phyloP scores from a whole-genome alignment of 148 eudicot species.

The Bassia scoparia region DNA sequence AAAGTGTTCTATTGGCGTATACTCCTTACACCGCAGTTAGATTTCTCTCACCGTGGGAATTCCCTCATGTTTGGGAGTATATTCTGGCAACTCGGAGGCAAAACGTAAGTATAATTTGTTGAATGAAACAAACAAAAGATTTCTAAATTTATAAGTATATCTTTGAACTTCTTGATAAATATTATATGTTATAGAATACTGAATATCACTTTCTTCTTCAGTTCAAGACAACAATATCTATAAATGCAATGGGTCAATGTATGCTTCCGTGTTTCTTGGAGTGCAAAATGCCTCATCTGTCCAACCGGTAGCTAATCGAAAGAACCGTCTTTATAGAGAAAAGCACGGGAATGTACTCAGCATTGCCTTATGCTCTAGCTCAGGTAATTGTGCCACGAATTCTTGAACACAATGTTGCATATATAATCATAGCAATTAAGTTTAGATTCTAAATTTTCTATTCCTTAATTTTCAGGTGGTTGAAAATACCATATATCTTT shows the following conservation, averaged over 20 bases:
- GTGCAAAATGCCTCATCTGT: slow-evolving; percentile 56
- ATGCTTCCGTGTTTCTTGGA: slow-evolving; percentile 59
- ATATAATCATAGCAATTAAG: background rate
- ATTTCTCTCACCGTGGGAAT: slow-evolving; percentile 41
- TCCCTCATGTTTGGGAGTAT: slow-evolving; percentile 62
- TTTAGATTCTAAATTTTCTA: background rate
- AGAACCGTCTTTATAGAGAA: slow-evolving; percentile 70
- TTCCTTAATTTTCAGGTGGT: slow-evolving; percentile 41
- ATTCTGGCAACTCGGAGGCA: slow-evolving; percentile 72
- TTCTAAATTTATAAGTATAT: background rate
- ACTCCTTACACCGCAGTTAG: slow-evolving; percentile 68
- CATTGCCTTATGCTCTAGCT: slow-evolving; percentile 72
- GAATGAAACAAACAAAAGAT: background rate
- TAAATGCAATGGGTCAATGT: slow-evolving; percentile 83
- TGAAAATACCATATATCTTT: slow-evolving; percentile 65
- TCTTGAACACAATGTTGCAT: background rate
- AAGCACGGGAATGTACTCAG: slow-evolving; percentile 83
- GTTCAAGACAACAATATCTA: slow-evolving; percentile 21
- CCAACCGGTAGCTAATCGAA: slow-evolving; percentile 66
- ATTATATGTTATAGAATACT: too few relatives aligned
- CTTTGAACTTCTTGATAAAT: background rate
- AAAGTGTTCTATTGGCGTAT: slow-evolving; percentile 73
- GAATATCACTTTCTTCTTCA: background rate
- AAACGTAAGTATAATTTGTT: slow-evolving; percentile 34
- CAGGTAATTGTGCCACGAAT: slow-evolving; percentile 38